A percentile compares a stretch with the other conserved stretches of the same genome.
These are phyloP conservation scores for Kwoniella sp. DNA, from an alignment of 768 basidiomycete genomes.

Conservation along the genomic window DNA sequence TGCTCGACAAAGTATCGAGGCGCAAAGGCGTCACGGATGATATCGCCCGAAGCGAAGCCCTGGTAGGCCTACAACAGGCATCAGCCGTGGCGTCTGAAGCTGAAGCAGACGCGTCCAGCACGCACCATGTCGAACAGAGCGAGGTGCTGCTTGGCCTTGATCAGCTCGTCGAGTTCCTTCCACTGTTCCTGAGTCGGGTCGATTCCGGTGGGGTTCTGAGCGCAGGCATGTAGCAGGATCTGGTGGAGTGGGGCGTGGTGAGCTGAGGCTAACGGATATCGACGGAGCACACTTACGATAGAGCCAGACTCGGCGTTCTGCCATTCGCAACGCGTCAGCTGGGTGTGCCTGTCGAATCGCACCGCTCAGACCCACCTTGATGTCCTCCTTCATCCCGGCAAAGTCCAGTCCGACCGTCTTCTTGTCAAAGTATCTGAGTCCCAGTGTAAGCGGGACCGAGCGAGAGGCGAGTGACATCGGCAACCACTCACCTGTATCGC, in stretches of 20 bases:
- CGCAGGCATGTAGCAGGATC: slow-evolving; percentile 89
- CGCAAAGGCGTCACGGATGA: slow-evolving; percentile 85
- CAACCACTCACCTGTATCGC: slow-evolving; percentile 58
- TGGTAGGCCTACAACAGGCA: slow-evolving; percentile 70
- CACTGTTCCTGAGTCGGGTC: slow-evolving; percentile 93
- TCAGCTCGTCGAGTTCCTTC: slow-evolving; percentile 78
- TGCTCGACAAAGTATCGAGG: slow-evolving; percentile 87
- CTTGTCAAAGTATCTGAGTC: slow-evolving; percentile 64
- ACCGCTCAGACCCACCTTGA: slow-evolving; percentile 65
- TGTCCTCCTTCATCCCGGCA: slow-evolving; percentile 78
- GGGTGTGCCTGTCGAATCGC: too few relatives aligned
- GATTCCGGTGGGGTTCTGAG: slow-evolving; percentile 96
- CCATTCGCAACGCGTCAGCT: too few relatives aligned
- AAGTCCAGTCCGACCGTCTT: slow-evolving; percentile 89
- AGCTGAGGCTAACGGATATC: too few relatives aligned
- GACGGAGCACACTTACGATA: too few relatives aligned
- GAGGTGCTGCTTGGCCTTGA: slow-evolving; percentile 82
- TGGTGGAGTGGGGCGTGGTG: neutral
- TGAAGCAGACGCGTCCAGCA: slow-evolving; percentile 5
- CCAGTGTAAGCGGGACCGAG: slow-evolving; percentile 1
- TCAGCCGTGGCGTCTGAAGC: too few relatives aligned
- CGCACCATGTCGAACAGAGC: slow-evolving; percentile 92
- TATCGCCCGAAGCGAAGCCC: slow-evolving; percentile 94
- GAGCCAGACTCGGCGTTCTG: too few relatives aligned
- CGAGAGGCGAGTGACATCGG: neutral